Evolutionary conservation across 1,139 yeast species (phyloP).

Genomic region (Protomyces gravidus): DNA sequence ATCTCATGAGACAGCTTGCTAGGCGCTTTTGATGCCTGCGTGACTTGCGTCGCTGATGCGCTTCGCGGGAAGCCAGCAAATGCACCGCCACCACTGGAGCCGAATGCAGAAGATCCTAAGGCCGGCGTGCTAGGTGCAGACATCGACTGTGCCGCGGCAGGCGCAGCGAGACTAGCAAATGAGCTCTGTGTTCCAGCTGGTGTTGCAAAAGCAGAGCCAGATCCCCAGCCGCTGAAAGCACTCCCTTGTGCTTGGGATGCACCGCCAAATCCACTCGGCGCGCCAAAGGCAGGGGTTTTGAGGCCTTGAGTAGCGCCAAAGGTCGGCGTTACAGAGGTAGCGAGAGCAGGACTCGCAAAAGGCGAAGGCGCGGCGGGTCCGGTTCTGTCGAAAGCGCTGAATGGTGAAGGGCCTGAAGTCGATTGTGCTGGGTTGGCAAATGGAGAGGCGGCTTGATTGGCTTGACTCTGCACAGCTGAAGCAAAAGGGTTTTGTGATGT

Average conservation of each 20-base stretch:
- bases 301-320: neutral
- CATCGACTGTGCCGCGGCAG: neutral
- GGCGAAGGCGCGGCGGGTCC: neutral
- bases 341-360: neutral
- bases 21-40: too few species aligned
- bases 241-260: neutral
- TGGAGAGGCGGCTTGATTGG: neutral
- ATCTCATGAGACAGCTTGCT: too few species aligned
- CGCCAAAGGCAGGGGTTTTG: neutral
- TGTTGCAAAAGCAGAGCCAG: slow-evolving; percentile 8
- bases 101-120: neutral
- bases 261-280: neutral
- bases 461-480: neutral
- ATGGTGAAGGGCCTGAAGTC: neutral
- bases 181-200: neutral
- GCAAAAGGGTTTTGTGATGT: neutral
- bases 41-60: neutral
- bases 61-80: neutral
- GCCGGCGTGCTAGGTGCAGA: neutral
- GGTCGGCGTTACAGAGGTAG: too few species aligned
- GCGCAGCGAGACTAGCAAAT: neutral
- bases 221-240: neutral
- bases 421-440: neutral
- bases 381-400: neutral
- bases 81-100: neutral